phyloP scores from a whole-genome alignment of 225 moss, liverwort and hornwort species.

The Rhytidiadelphus loreus region DNA sequence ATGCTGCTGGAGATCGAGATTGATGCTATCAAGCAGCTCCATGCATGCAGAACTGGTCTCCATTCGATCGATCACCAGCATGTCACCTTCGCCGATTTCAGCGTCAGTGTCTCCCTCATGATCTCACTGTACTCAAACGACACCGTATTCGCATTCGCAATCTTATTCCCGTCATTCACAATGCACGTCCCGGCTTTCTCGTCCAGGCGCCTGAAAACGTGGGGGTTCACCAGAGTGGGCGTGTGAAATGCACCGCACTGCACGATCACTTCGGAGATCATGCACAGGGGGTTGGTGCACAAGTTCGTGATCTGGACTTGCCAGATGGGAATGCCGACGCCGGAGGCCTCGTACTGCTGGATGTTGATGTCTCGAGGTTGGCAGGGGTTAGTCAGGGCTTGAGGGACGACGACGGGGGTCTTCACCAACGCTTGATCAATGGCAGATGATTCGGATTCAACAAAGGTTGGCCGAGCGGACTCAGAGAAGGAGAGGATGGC shows the following conservation, averaged over 20 bases:
- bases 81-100: background rate
- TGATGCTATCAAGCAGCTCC: background rate
- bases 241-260: background rate
- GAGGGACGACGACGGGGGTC: background rate
- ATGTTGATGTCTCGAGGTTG: background rate
- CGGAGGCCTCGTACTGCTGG: background rate
- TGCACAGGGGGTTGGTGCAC: constrained; percentile 3
- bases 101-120: background rate
- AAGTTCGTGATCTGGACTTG: background rate
- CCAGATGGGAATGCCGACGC: background rate
- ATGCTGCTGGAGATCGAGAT: background rate
- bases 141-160: background rate
- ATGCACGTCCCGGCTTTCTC: background rate
- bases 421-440: no score
- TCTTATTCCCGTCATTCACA: background rate
- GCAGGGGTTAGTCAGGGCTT: background rate
- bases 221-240: constrained; percentile 5
- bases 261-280: background rate
- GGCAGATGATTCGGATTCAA: background rate
- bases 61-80: background rate
- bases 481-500: background rate
- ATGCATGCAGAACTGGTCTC: background rate
- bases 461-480: background rate
- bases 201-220: constrained; percentile 3
- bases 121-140: constrained; percentile 1